Evolutionary conservation across 108 stramenopile species (phyloP).

Genomic region (Nitzschia palea): DNA sequence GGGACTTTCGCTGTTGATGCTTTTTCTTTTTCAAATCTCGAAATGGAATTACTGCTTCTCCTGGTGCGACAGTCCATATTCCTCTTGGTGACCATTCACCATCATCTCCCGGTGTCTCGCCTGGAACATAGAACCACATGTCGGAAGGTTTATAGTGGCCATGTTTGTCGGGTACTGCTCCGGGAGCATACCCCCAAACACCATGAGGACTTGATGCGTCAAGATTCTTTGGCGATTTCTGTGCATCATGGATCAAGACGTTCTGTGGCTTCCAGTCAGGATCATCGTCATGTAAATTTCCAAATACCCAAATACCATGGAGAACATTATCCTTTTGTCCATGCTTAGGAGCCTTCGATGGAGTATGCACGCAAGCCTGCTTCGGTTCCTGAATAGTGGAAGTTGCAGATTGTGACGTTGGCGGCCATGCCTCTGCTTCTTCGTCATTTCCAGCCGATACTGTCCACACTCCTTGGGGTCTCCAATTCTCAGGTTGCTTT

Average conservation of each 20-base stretch:
- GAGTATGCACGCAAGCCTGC: neutral
- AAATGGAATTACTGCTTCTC: neutral
- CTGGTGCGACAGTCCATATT: neutral
- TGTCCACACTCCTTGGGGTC: constrained; percentile 15
- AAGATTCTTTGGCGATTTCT: neutral
- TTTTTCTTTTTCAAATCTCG: neutral
- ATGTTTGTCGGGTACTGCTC: neutral
- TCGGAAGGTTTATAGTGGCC: neutral
- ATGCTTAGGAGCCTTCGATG: constrained; percentile 3
- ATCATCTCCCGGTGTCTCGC: neutral
- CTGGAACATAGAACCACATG: neutral
- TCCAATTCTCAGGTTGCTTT: constrained; percentile 19
- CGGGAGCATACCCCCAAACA: neutral
- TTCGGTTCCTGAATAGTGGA: neutral
- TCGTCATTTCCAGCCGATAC: neutral
- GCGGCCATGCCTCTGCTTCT: neutral
- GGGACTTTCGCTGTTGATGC: no score
- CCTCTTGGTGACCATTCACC: neutral
- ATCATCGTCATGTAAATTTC: constrained; percentile 1
- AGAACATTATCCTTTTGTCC: no score
- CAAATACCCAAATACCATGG: constrained; percentile 3
- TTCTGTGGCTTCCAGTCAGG: neutral
- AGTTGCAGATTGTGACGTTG: neutral
- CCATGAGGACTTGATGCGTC: neutral
- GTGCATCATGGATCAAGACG: neutral